phyloP scores from a whole-genome alignment of 2,329 filamentous ascomycete species.

The Xylaria hypoxylon region DNA sequence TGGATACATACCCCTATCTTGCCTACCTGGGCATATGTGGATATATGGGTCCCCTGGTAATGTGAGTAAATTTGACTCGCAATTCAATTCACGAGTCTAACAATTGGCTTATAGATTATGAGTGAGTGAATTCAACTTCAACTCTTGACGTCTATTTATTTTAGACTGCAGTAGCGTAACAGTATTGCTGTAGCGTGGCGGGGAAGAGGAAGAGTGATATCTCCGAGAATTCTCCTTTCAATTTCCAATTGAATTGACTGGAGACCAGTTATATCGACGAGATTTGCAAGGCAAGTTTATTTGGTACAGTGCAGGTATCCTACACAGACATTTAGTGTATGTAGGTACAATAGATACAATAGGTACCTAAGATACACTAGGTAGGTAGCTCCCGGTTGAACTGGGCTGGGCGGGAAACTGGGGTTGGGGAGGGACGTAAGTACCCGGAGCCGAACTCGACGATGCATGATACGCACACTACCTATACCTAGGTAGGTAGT shows the following conservation, averaged over 20 bases:
- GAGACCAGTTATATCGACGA: slow-evolving; percentile 18
- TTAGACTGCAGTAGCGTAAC: slow-evolving; percentile 23
- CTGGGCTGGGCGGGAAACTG: slow-evolving; percentile 15
- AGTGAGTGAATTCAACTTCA: slow-evolving; percentile 7
- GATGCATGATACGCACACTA: neutral
- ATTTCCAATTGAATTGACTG: slow-evolving; percentile 17
- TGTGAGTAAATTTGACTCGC: neutral
- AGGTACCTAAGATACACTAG: too few relatives aligned
- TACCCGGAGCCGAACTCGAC: slow-evolving; percentile 12
- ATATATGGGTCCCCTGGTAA: neutral
- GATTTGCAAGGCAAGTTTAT: neutral
- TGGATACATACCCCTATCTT: neutral
- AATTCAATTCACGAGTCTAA: neutral
- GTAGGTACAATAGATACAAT: too few relatives aligned
- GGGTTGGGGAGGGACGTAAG: neutral
- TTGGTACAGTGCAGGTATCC: slow-evolving; percentile 11
- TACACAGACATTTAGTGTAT: too few relatives aligned
- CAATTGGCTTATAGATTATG: neutral
- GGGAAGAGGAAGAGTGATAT: slow-evolving; percentile 7
- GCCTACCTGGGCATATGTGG: too few relatives aligned
- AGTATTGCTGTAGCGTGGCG: slow-evolving; percentile 19
- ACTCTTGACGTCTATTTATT: neutral
- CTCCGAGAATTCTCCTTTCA: slow-evolving; percentile 35
- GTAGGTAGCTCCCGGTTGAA: slow-evolving; percentile 11
- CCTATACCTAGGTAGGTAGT: neutral